A percentile compares a stretch with the other conserved stretches of the same genome.
Conservation (phyloP, 257 asterid species). For the Scutellaria galericulata region DNA sequence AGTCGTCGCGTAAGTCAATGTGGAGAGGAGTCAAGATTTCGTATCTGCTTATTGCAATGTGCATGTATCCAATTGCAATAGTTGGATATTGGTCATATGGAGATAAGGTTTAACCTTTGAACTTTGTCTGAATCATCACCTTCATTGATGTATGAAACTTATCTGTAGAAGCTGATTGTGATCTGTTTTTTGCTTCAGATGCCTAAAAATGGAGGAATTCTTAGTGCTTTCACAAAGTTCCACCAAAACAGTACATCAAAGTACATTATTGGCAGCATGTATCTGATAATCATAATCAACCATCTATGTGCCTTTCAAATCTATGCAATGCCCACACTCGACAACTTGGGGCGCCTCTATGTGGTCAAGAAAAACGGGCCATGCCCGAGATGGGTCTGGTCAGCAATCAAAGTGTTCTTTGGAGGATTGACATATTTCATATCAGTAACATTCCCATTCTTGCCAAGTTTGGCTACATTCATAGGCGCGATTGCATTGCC, state of each 20-base stretch:
- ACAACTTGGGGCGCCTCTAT: constrained; percentile 64
- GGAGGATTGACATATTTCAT: constrained; percentile 63
- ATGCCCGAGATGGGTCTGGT: constrained; percentile 63
- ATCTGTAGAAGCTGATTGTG: background rate
- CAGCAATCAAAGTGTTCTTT: constrained; percentile 48
- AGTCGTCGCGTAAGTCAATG: constrained; percentile 52
- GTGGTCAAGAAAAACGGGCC: constrained; percentile 47
- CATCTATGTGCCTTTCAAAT: constrained; percentile 64
- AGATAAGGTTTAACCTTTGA: constrained; percentile 40
- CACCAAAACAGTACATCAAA: constrained; percentile 47
- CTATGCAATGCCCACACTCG: constrained; percentile 69
- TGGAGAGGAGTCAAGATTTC: constrained; percentile 67
- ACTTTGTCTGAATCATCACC: background rate
- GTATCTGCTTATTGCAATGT: constrained; percentile 43
- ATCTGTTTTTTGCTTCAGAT: constrained; percentile 37
- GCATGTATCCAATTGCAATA: constrained; percentile 63
- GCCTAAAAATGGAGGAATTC: constrained; percentile 46
- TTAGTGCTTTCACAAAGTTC: constrained; percentile 39
- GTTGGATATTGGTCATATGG: constrained; percentile 74
- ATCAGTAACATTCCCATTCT: constrained; percentile 66
- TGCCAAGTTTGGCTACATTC: constrained; percentile 55
- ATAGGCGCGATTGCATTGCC: constrained; percentile 64
- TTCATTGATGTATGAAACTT: background rate
- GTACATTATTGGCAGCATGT: constrained; percentile 41
- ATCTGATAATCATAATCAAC: constrained; percentile 49